Evolutionary conservation across 345 rosid species (phyloP).

Genomic region (Eucalyptus curtisii): DNA sequence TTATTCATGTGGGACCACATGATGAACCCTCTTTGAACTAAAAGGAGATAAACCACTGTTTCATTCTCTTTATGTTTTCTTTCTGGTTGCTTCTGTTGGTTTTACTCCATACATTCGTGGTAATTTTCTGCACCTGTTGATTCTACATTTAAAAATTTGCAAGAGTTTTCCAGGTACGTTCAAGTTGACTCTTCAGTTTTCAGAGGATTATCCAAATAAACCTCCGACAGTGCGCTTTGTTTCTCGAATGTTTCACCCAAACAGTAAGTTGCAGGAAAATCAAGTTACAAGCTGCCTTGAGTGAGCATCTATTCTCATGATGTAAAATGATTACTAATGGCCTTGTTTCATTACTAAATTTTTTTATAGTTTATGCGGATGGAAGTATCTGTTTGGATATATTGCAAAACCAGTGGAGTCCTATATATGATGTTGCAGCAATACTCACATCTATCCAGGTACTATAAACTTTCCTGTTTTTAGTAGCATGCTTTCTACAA

Average conservation of each 20-base stretch:
- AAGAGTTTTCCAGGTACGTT: slow-evolving; percentile 29
- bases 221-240: slow-evolving; percentile 51
- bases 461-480: background rate
- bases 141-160: slow-evolving; percentile 15
- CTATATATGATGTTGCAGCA: slow-evolving; percentile 95
- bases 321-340: background rate
- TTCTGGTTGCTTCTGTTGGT: background rate
- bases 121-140: slow-evolving; percentile 2
- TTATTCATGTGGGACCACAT: background rate
- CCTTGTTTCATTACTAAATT: background rate
- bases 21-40: background rate
- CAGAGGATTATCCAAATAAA: slow-evolving; percentile 52
- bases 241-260: slow-evolving; percentile 51
- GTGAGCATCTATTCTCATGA: background rate
- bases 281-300: background rate
- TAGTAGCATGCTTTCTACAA: background rate
- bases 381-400: slow-evolving; percentile 96
- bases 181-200: slow-evolving; percentile 46
- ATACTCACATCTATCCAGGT: slow-evolving; percentile 98
- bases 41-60: background rate
- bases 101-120: background rate
- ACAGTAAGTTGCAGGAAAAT: slow-evolving; percentile 34
- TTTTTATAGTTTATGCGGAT: slow-evolving; percentile 72
- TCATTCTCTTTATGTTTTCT: background rate
- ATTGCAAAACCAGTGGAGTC: slow-evolving; percentile 97